Evolutionary conservation across 768 basidiomycete genomes (phyloP).

Genomic region (Pleurotus salmoneostramineus): DNA sequence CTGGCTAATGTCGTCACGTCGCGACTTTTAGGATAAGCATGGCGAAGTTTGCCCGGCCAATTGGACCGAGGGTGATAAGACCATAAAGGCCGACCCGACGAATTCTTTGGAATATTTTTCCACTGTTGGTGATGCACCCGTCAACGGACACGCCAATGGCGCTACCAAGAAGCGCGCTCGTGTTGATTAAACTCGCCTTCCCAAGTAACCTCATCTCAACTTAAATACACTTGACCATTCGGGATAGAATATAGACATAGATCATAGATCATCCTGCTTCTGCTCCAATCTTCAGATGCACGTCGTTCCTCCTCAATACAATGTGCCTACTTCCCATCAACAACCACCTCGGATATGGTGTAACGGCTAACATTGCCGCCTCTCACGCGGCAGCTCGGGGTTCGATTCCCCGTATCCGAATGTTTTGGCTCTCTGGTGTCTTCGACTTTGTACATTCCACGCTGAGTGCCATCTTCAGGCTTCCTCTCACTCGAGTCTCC

Average conservation of each 20-base stretch:
- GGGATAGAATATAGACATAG: too few species aligned
- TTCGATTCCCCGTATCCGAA: conserved; percentile 46
- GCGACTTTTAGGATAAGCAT: conserved; percentile 59
- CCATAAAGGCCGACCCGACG: conserved; percentile 78
- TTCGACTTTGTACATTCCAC: background rate
- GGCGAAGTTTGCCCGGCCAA: conserved; percentile 94
- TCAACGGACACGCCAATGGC: conserved; percentile 14
- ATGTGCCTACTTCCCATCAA: background rate
- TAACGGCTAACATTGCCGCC: conserved; percentile 61
- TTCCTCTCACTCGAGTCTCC: too few species aligned
- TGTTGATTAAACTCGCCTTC: conserved; percentile 32
- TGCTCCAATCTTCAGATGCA: background rate
- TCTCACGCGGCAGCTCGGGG: conserved; percentile 57
- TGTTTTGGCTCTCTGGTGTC: background rate
- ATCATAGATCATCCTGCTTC: too few species aligned
- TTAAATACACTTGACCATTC: too few species aligned
- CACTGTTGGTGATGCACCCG: conserved; percentile 18
- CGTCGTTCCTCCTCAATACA: too few species aligned
- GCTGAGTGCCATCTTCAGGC: too few species aligned
- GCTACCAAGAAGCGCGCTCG: conserved; percentile 56
- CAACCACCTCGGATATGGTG: conserved; percentile 40
- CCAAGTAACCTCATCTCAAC: too few species aligned
- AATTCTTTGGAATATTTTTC: conserved; percentile 74
- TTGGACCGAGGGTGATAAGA: conserved; percentile 80
- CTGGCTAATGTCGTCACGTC: background rate